Evolutionary conservation across 768 basidiomycete species (phyloP), one percentile per base, ranked within the genome.

Genomic region (Boletus subcaerulescens): DNA sequence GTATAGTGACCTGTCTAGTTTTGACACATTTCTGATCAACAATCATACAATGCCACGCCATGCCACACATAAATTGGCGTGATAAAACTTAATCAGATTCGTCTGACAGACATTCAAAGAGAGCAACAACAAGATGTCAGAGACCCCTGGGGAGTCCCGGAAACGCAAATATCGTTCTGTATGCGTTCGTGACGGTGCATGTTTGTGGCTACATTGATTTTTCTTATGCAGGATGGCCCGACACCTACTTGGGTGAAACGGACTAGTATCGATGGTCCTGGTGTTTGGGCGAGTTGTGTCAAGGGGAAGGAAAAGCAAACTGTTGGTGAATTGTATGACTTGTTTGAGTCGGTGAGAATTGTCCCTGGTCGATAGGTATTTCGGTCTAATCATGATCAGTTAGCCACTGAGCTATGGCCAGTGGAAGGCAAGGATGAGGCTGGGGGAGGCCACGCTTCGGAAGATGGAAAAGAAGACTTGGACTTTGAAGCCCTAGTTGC

Each of bases 241-340:
- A 81, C 82, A 3, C 79, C 84, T 17, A 77, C 84, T 29, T 86
- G 85, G 85, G 78, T 73, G 20, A 89, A 83, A 68, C 73, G 80
- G 41, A 70, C 74, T 24, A 9, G 8, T 29, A 80, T 92, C 53
- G 87, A 89, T 56, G 91, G 91, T 10, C 91, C 91, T 18, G 91
- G 91, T 17, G 73, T 93, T 18, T 93, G 91, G 91, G 87, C 83
- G 11, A 91, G 85, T 63, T 93, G 89, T 77, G 80, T 91, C 31
- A 90, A 87, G 67, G 91, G 91, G 18, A 93, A 86, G 60, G 92
- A 93, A 68, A 87, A 81, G 58, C 86, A 85, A 63, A 80, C 87
- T 0, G 80, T 90, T 5, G 83, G 85, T 36, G 91, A 93, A 65
- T 69, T 90, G 35, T 86, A 86, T 58, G 89, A 91, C 63, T 63